Base-by-base conservation (phyloP, 768 basidiomycete genomes). In the Naganishia randhawae region DNA sequence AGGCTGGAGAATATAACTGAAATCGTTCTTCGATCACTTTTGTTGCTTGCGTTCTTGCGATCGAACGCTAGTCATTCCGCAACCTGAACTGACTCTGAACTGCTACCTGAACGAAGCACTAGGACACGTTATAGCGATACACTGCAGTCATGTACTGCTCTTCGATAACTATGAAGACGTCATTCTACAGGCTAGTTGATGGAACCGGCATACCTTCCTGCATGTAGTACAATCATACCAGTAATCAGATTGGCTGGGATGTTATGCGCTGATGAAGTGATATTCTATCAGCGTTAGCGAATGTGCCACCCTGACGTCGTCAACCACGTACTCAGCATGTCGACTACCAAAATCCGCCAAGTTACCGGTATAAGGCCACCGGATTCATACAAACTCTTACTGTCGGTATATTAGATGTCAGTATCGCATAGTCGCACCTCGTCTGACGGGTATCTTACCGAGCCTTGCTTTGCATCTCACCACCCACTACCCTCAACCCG, bases 311-410 rank as follows among this genome's bases (percentile, higher is more conserved):
- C 8, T 3, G 11, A 22, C 25, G n/a, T n/a, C n/a, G n/a, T 48
- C 17, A 10, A 13, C 25, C 11, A 68, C 76, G 54, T 55, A 78
- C 89, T 89, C 33, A 99, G 81, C 87, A 98, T 90, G 77, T 99
- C 96, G 63, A 95, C 93, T 27, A 95, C 89, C 14, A 98, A 82
- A 72, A 99, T 98, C 22, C 91, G 87, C 29, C 91, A 93, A 0
- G 96, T 98, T 33, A 97, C 88, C 8, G 91, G 91, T 55, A 98
- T 84, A 0, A 98, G 82, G 5, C 94, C 94, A 4, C 95, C 95
- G 68, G 85, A 84, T 69, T 88, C 88, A 82, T 97, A 97, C 64
- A 97, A 79, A 42, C 85, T 85, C 80, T 92, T 89, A 74, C 93
- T 91, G 81, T 55, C 32, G 37, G 71, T n/a, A 66, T 41, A 13